Base-by-base conservation (phyloP, 352 stramenopile species). In the Phytophthora macrochlamydospora region DNA sequence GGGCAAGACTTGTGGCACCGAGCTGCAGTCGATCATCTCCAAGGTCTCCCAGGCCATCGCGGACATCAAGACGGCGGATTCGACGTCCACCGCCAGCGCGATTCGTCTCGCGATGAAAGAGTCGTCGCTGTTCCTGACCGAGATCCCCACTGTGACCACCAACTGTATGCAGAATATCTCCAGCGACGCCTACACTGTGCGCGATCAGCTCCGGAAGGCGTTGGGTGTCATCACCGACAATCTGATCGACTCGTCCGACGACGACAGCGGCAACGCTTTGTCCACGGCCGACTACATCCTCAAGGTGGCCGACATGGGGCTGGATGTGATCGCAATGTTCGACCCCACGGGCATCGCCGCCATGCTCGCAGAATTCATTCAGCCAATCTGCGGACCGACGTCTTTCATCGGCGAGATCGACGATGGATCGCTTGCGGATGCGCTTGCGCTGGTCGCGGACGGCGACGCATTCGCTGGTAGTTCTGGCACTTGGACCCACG, bases 31-130 rank as follows among this genome's bases (percentile, higher is more conserved):
- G 3, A 40, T 76, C 28, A 58, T 76, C 33, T 67, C 81, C 67
- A 67, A 74, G 55, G 55, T 78, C 52, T 49, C 72, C 29, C 52
- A 48, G 0, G 30, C 59, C 0, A 71, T 85, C 18, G 62, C 75
- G 59, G 29, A 63, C 31, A 63, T 81, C 55, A 85, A 85, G 62
- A 50, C 35, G 9, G 35, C 45, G 4, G 57, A 58, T 12, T 59
- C 54, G 7, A 65, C 43, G 4, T 71, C 30, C 3, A 52, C 73
- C 2, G 49, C 71, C n/a, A 62, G 74, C 9, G 44, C 62, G 3
- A 75, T 85, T 62, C 71, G 71, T 0, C 62, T 67, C 24, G 28
- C 54, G 11, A 33, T 83, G 30, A 55, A 62, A 14, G 71, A 79
- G 43, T 76, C 74, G 57, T 6, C 35, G 9, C 35, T 40, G 6